Evolutionary conservation across 495 filamentous ascomycete species (phyloP).

Genomic region (Aspergillus conjunctus): DNA sequence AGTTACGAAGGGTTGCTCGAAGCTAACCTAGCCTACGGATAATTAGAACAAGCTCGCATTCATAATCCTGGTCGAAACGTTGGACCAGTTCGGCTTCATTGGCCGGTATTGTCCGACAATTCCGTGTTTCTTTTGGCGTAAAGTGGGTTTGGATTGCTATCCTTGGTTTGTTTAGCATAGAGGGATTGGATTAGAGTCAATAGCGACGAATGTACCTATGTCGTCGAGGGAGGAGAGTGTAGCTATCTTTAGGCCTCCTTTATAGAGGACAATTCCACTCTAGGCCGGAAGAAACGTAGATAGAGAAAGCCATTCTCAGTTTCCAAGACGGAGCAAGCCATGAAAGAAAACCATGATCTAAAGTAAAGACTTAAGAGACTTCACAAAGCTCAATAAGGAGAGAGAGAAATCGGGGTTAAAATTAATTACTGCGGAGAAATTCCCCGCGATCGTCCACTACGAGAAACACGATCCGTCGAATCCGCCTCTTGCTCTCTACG

Average conservation of each 20-base stretch:
- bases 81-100: neutral
- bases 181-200: no score
- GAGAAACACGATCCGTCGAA: neutral
- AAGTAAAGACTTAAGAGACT: neutral
- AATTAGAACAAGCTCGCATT: neutral
- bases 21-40: neutral
- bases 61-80: neutral
- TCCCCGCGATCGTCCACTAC: slow-evolving; percentile 9
- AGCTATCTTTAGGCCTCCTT: no score
- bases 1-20: neutral
- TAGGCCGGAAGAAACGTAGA: no score
- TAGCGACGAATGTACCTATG: no score
- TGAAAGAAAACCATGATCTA: no score
- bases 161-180: no score
- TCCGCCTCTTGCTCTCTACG: neutral
- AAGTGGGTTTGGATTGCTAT: neutral
- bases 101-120: neutral
- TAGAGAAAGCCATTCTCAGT: no score
- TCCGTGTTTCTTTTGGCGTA: neutral
- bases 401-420: neutral
- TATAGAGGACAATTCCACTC: no score
- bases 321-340: no score
- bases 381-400: neutral
- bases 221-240: no score
- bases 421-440: slow-evolving; percentile 17